Percentiles rank a stretch among this genome's conserved stretches.
phyloP scores from a whole-genome alignment of 768 basidiomycete species.

The Udeniomyces megalosporus region DNA sequence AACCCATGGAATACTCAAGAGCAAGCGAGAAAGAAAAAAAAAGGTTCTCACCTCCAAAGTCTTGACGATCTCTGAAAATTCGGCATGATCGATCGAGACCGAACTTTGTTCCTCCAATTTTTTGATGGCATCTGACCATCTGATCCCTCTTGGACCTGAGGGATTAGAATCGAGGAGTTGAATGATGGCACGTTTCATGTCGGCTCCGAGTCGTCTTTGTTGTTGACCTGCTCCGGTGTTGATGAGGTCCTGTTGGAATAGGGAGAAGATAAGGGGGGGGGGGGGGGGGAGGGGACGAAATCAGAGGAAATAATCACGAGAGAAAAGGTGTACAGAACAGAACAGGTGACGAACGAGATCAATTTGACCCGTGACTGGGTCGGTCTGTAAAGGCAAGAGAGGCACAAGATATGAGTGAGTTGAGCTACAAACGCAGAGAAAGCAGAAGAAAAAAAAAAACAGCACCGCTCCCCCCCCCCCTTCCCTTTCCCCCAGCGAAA shows the following conservation, averaged over 20 bases:
- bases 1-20: too few species aligned
- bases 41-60: slow-evolving; percentile 17
- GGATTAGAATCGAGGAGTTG: slow-evolving; percentile 42
- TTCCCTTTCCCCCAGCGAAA: not conserved
- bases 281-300: not conserved
- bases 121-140: slow-evolving; percentile 70
- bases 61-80: slow-evolving; percentile 44
- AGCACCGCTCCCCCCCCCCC: too few species aligned
- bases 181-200: slow-evolving; percentile 70
- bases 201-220: slow-evolving; percentile 70
- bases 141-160: slow-evolving; percentile 45
- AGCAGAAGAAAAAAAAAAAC: slow-evolving; percentile 1
- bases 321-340: not conserved
- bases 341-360: not conserved
- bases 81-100: slow-evolving; percentile 56
- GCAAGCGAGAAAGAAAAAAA: too few species aligned
- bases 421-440: not conserved
- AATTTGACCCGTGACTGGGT: slow-evolving; percentile 78
- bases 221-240: slow-evolving; percentile 71
- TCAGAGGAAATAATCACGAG: not conserved
- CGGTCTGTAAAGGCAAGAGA: slow-evolving; percentile 38
- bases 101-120: slow-evolving; percentile 68
- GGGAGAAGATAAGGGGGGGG: too few species aligned
- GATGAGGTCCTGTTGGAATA: slow-evolving; percentile 4
- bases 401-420: not conserved